Evolutionary conservation across 371 early-diverging fungal species (phyloP).

Genomic region (Rhizopus delemar): DNA sequence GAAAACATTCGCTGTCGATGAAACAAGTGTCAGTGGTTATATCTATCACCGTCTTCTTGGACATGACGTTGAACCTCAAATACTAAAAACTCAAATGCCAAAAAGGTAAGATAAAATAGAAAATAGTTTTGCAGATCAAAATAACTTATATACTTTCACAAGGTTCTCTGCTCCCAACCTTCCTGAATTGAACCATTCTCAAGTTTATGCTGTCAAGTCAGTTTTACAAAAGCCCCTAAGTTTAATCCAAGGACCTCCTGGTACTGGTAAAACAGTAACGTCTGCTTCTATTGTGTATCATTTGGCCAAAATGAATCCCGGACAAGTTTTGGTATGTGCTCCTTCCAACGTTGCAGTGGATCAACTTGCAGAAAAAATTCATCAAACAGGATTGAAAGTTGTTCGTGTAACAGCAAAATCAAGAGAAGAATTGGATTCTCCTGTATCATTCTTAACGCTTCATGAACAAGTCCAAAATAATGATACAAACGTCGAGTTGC

Average conservation of each 20-base stretch:
- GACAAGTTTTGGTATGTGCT: slow-evolving; percentile 96
- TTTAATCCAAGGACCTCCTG: slow-evolving; percentile 97
- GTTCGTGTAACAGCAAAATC: slow-evolving; percentile 94
- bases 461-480: slow-evolving; percentile 95
- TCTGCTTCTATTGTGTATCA: slow-evolving; percentile 98
- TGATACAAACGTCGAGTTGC: slow-evolving; percentile 90
- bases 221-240: slow-evolving; percentile 89
- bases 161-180: slow-evolving; percentile 89
- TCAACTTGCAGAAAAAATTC: slow-evolving; percentile 96
- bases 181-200: slow-evolving; percentile 97
- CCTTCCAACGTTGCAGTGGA: slow-evolving; percentile 99
- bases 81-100: slow-evolving; percentile 76
- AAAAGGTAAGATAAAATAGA: slow-evolving; percentile 56
- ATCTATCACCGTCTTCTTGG: slow-evolving; percentile 93
- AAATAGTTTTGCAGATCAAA: neutral
- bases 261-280: slow-evolving; percentile 98
- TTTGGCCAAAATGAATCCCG: slow-evolving; percentile 86
- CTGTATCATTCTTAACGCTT: slow-evolving; percentile 88
- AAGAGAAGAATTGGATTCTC: slow-evolving; percentile 91
- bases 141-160: neutral
- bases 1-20: slow-evolving; percentile 94
- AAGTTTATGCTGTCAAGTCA: slow-evolving; percentile 92
- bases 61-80: slow-evolving; percentile 86
- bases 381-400: slow-evolving; percentile 93
- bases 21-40: slow-evolving; percentile 90